Evolutionary conservation across 306 rosid species (phyloP).

Genomic region (Vicia villosa): DNA sequence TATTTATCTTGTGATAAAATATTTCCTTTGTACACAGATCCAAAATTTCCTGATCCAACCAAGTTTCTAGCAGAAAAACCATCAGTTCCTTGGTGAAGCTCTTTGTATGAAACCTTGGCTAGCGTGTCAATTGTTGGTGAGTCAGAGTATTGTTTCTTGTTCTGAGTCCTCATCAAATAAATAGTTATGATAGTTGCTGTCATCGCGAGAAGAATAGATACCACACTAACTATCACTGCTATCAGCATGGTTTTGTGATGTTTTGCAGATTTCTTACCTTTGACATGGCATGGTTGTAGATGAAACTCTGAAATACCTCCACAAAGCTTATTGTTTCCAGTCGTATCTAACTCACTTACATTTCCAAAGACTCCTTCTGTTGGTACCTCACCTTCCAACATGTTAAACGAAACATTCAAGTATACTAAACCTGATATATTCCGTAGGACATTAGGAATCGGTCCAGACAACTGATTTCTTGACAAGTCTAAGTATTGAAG

Average conservation of each 20-base stretch:
- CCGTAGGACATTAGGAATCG: too few relatives aligned
- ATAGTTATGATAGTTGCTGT: background rate
- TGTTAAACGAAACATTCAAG: too few relatives aligned
- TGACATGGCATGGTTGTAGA: conserved; percentile 19
- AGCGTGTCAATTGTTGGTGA: background rate
- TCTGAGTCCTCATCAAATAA: conserved; percentile 13
- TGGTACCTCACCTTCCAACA: too few relatives aligned
- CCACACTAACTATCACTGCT: conserved; percentile 11
- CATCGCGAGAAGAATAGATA: background rate
- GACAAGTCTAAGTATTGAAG: too few relatives aligned
- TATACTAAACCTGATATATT: too few relatives aligned
- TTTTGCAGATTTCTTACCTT: background rate
- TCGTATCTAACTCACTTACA: too few relatives aligned
- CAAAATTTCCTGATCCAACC: conserved; percentile 21
- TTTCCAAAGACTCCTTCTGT: too few relatives aligned
- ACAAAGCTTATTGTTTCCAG: background rate
- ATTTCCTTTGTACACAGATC: background rate
- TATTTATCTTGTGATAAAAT: background rate
- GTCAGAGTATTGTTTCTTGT: background rate
- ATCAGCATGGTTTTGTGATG: conserved; percentile 1
- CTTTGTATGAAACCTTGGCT: conserved; percentile 25
- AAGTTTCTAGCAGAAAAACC: conserved; percentile 25
- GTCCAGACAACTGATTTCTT: too few relatives aligned
- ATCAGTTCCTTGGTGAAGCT: conserved; percentile 14
- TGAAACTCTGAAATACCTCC: background rate